These are phyloP conservation scores for Cutaneotrichosporon spelunceum DNA, from an alignment of 1,284 basidiomycete species.

Conservation along the genomic window DNA sequence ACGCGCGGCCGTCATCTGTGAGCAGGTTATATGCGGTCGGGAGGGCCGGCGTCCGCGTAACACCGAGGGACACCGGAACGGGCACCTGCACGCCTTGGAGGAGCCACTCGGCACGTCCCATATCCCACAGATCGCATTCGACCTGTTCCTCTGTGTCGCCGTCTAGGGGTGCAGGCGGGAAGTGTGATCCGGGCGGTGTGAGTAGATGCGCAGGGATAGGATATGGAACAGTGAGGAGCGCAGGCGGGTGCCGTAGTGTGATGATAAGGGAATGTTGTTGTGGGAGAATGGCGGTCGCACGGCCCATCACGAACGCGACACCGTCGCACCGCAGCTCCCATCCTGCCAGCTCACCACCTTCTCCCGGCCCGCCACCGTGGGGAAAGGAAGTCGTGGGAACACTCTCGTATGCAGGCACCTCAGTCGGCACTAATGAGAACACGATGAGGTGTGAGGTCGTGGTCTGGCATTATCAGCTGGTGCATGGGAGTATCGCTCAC, in stretches of 20 bases:
- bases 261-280: conserved; percentile 40
- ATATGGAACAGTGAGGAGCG: conserved; percentile 39
- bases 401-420: conserved; percentile 49
- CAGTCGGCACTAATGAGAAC: conserved; percentile 63
- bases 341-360: conserved; percentile 76
- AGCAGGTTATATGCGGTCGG: conserved; percentile 45
- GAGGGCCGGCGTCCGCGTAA: conserved; percentile 30
- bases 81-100: conserved; percentile 22
- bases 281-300: conserved; percentile 30
- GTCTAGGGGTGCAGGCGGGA: conserved; percentile 45
- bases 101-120: conserved; percentile 37
- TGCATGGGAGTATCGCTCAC: conserved; percentile 53
- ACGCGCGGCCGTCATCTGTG: conserved; percentile 51
- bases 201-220: conserved; percentile 38
- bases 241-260: conserved; percentile 39
- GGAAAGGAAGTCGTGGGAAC: conserved; percentile 55
- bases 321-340: conserved; percentile 66
- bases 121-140: conserved; percentile 46
- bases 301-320: conserved; percentile 39
- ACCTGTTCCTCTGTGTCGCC: conserved; percentile 43
- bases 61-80: conserved; percentile 24
- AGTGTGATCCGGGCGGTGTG: conserved; percentile 33
- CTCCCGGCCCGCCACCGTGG: conserved; percentile 71
- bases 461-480: conserved; percentile 56
- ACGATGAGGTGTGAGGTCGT: conserved; percentile 72